A percentile compares a stretch with the other conserved stretches of the same genome.
phyloP scores from a whole-genome alignment of 371 early-diverging fungal species.

The Lichtheimia ramosa region DNA sequence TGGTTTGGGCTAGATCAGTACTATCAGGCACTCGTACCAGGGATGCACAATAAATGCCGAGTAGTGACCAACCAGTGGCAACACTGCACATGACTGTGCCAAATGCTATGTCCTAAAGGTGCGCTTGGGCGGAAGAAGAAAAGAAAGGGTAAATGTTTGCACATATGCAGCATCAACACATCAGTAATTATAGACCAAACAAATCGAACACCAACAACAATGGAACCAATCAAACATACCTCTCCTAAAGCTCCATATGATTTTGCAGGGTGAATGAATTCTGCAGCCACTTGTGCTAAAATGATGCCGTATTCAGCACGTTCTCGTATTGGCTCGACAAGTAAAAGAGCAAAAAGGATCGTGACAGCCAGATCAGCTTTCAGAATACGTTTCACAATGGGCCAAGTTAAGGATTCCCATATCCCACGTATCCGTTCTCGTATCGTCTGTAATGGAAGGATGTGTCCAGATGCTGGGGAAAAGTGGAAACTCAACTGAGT shows the following conservation, averaged over 20 bases:
- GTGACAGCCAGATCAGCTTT: slow-evolving; percentile 48
- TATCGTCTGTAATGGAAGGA: slow-evolving; percentile 33
- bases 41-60: slow-evolving; percentile 35
- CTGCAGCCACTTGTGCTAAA: slow-evolving; percentile 40
- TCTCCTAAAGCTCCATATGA: slow-evolving; percentile 43
- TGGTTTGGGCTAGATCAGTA: slow-evolving; percentile 20
- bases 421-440: slow-evolving; percentile 29
- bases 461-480: slow-evolving; percentile 29
- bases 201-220: neutral
- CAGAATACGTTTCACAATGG: slow-evolving; percentile 34
- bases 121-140: neutral
- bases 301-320: slow-evolving; percentile 23
- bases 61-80: slow-evolving; percentile 36
- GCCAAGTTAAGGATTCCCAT: slow-evolving; percentile 43
- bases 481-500: slow-evolving; percentile 31
- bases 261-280: slow-evolving; percentile 46
- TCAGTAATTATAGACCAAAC: neutral
- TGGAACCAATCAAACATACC: slow-evolving; percentile 14
- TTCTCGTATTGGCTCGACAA: slow-evolving; percentile 28
- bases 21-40: slow-evolving; percentile 27
- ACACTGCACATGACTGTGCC: slow-evolving; percentile 44
- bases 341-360: slow-evolving; percentile 29
- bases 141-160: neutral
- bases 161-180: neutral
- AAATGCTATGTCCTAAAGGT: slow-evolving; percentile 26